Conservation (phyloP, 495 filamentous ascomycete species). For the Penicillium diatomitis region DNA sequence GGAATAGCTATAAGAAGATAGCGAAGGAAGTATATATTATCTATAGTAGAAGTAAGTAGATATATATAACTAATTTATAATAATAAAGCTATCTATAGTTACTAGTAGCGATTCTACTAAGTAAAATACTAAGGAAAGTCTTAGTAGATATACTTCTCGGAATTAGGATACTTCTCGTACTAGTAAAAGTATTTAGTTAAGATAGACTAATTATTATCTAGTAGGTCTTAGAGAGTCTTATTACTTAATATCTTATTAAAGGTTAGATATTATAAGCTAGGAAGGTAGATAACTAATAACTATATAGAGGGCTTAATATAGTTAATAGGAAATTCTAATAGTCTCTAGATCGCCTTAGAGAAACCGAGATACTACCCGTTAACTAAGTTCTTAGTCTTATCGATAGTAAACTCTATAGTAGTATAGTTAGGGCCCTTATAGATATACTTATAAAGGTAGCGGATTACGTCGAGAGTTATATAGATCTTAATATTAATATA, state of each 20-base stretch:
- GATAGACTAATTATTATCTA: too few relatives aligned
- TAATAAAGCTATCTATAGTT: too few relatives aligned
- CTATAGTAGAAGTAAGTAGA: too few relatives aligned
- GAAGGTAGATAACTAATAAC: not conserved
- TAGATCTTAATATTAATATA: conserved; percentile 1
- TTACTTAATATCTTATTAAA: too few relatives aligned
- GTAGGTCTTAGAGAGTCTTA: too few relatives aligned
- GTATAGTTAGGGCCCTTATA: not conserved
- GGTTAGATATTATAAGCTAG: too few relatives aligned
- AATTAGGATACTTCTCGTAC: not conserved
- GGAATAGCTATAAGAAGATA: not conserved
- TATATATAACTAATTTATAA: too few relatives aligned
- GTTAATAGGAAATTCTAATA: not conserved
- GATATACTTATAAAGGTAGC: conserved; percentile 1
- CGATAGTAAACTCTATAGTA: not conserved
- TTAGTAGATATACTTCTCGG: not conserved
- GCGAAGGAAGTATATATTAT: too few relatives aligned
- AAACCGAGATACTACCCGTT: not conserved
- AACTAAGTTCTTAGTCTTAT: not conserved
- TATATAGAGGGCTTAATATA: not conserved
- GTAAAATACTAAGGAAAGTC: not conserved
- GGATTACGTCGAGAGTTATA: not conserved
- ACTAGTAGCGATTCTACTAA: not conserved
- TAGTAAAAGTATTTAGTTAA: too few relatives aligned
- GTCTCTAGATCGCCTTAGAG: not conserved